Conservation (phyloP, 805 yeast species). For the Starmerella sp. region DNA sequence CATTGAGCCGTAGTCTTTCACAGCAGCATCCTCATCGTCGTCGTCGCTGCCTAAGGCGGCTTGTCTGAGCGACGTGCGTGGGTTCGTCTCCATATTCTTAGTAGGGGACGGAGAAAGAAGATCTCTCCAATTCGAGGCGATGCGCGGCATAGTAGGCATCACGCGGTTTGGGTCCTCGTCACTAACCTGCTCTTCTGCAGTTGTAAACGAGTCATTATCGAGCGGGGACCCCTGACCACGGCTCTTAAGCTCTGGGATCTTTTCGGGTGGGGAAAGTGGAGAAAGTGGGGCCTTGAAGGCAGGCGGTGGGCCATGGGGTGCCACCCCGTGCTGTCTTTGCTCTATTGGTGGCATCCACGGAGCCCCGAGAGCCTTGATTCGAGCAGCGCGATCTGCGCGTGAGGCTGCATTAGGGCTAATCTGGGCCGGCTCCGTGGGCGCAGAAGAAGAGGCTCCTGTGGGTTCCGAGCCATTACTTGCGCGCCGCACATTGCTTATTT, state of each 20-base stretch:
- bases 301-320: slow-evolving; percentile 1
- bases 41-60: neutral
- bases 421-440: neutral
- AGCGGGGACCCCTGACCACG: neutral
- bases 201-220: neutral
- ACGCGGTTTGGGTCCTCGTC: neutral
- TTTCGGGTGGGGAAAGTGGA: slow-evolving; percentile 1
- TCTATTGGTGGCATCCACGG: neutral
- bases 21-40: neutral
- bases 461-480: neutral
- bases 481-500: slow-evolving; percentile 8
- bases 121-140: neutral
- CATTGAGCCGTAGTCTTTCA: too few species aligned
- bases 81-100: neutral
- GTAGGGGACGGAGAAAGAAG: neutral
- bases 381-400: neutral
- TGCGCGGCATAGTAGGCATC: neutral
- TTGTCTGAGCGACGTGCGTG: neutral
- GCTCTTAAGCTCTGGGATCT: neutral
- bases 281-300: slow-evolving; percentile 2
- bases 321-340: neutral
- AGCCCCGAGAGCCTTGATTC: neutral
- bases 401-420: neutral
- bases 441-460: neutral
- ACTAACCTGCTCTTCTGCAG: slow-evolving; percentile 2